phyloP scores from a whole-genome alignment of 305 asterid genomes.

The Fraxinus latifolia region DNA sequence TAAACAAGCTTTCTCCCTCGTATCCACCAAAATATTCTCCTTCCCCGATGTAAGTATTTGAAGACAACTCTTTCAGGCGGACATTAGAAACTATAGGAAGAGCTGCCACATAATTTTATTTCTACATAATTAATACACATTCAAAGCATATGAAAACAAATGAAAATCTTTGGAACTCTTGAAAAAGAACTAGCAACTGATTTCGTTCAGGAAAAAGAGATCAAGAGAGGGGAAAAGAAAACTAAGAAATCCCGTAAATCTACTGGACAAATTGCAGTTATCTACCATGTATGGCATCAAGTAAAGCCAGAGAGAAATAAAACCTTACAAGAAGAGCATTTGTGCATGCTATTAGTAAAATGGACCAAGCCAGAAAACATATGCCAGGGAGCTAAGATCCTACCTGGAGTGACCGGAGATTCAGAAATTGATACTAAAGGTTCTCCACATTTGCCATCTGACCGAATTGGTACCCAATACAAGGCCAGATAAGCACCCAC shows the following conservation, averaged over 20 bases:
- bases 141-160: conserved; percentile 17
- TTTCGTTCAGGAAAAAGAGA: conserved; percentile 1
- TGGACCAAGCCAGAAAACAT: neutral
- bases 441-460: conserved; percentile 71
- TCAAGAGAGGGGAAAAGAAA: neutral
- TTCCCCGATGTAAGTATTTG: conserved; percentile 67
- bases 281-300: conserved; percentile 8
- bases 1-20: conserved; percentile 85
- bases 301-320: neutral
- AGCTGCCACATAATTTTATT: conserved; percentile 57
- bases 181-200: neutral
- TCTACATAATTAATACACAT: conserved; percentile 18
- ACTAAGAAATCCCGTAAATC: neutral
- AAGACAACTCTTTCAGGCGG: conserved; percentile 53
- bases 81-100: conserved; percentile 72
- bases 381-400: conserved; percentile 14
- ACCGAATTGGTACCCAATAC: conserved; percentile 79
- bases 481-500: conserved; percentile 82
- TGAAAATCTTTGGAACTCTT: neutral
- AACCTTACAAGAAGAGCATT: neutral
- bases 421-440: conserved; percentile 68
- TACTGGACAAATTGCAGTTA: neutral
- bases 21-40: conserved; percentile 93
- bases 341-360: neutral
- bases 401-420: conserved; percentile 87